Conservation (phyloP, 257 asterid genomes). For the Scutellaria minor region DNA sequence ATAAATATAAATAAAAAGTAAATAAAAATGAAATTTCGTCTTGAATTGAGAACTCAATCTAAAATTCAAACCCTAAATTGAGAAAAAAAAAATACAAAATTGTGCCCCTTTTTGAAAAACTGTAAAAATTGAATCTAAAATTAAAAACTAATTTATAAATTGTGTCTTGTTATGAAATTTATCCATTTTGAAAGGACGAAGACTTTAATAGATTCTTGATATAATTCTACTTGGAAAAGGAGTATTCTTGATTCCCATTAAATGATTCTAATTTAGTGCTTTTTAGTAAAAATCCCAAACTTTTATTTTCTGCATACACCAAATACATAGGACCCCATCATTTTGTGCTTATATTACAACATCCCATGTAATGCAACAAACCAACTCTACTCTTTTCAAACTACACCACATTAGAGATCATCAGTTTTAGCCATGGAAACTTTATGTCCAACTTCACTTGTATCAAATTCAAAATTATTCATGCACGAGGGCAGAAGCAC, state of each 20-base stretch:
- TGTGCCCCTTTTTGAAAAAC: too few species aligned
- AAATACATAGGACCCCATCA: constrained; percentile 5
- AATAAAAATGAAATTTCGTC: too few species aligned
- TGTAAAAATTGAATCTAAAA: too few species aligned
- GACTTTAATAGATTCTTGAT: constrained; percentile 41
- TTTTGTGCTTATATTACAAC: constrained; percentile 13
- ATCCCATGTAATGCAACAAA: neutral
- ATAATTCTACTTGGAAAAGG: constrained; percentile 34
- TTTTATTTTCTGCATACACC: neutral
- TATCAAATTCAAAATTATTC: constrained; percentile 43
- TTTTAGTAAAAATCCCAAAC: constrained; percentile 36
- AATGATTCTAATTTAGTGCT: constrained; percentile 38
- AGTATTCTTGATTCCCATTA: constrained; percentile 53
- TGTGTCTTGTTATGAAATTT: too few species aligned
- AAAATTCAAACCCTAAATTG: too few species aligned
- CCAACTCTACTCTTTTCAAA: neutral
- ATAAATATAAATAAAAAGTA: too few species aligned
- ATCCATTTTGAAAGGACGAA: constrained; percentile 9
- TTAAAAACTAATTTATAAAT: too few species aligned
- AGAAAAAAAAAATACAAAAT: too few species aligned
- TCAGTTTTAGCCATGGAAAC: constrained; percentile 50
- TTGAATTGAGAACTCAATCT: too few species aligned
- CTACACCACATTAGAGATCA: too few species aligned
- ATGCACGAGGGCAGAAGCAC: constrained; percentile 40
- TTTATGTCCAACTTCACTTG: constrained; percentile 42